These are phyloP conservation scores for Gossypium thurberi DNA, from an alignment of 345 rosid genomes.

Conservation along the genomic window DNA sequence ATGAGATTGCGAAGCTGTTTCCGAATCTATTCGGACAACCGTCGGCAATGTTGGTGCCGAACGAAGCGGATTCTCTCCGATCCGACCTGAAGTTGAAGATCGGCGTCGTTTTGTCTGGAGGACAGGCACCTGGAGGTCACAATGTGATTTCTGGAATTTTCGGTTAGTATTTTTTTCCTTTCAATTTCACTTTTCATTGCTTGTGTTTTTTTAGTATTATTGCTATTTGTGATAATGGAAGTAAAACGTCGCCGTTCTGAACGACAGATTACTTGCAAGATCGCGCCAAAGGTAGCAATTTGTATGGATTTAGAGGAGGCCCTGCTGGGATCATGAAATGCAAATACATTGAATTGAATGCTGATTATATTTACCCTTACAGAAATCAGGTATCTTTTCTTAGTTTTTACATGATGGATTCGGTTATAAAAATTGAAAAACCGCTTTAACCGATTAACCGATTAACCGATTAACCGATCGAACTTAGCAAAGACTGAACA, in stretches of 20 bases:
- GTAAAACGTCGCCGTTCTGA: background rate
- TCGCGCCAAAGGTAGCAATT: conserved; percentile 56
- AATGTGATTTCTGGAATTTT: conserved; percentile 88
- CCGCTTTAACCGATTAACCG: too few relatives aligned
- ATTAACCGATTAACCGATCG: too few relatives aligned
- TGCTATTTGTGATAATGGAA: background rate
- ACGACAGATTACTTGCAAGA: conserved; percentile 78
- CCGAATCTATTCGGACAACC: conserved; percentile 88
- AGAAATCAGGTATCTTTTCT: conserved; percentile 66
- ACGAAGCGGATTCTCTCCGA: conserved; percentile 20
- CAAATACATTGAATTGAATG: conserved; percentile 62
- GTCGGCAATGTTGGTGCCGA: conserved; percentile 56
- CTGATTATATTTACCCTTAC: conserved; percentile 70
- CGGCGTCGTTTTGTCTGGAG: conserved; percentile 93
- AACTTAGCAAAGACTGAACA: too few relatives aligned
- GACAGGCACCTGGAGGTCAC: conserved; percentile 99
- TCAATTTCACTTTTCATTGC: background rate
- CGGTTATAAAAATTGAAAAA: too few relatives aligned
- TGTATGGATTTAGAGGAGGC: conserved; percentile 91
- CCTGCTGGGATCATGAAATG: conserved; percentile 98
- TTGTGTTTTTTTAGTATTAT: background rate
- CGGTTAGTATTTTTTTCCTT: conserved; percentile 38
- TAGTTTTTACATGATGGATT: background rate
- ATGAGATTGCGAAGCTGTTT: conserved; percentile 85
- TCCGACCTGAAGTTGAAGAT: conserved; percentile 62